Percentiles rank a stretch among this genome's conserved stretches.
Evolutionary conservation across 2,329 filamentous ascomycete species (phyloP).

Genomic region (Thelonectria blattea): DNA sequence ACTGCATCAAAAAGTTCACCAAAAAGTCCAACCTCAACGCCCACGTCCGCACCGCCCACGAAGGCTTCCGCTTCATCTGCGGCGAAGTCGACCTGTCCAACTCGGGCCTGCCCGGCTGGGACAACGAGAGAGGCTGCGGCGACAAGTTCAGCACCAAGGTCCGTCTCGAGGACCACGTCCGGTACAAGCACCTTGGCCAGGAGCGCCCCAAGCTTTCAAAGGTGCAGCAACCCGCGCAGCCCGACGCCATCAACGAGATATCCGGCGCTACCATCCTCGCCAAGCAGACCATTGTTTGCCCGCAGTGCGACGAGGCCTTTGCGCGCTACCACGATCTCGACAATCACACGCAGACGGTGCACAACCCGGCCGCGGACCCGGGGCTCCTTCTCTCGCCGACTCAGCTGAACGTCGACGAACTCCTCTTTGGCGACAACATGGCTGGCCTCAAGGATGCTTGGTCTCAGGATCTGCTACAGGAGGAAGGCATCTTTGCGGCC

Average conservation of each 20-base stretch:
- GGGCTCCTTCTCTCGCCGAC: conserved; percentile 33
- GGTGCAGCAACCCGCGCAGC: conserved; percentile 22
- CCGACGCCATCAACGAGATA: conserved; percentile 50
- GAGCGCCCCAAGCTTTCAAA: conserved; percentile 49
- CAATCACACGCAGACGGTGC: conserved; percentile 49
- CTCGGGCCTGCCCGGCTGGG: conserved; percentile 68
- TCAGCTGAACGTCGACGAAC: conserved; percentile 28
- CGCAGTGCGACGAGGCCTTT: conserved; percentile 55
- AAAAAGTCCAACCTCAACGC: conserved; percentile 82
- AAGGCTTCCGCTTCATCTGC: conserved; percentile 80
- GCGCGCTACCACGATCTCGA: conserved; percentile 58
- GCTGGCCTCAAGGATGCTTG: conserved; percentile 30
- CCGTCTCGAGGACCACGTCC: conserved; percentile 82
- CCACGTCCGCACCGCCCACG: conserved; percentile 79
- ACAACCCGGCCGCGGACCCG: conserved; percentile 29
- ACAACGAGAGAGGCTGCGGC: conserved; percentile 72
- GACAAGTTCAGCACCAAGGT: conserved; percentile 78
- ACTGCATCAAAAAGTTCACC: conserved; percentile 79
- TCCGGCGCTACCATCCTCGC: conserved; percentile 48
- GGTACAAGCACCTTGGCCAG: conserved; percentile 77
- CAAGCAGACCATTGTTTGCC: conserved; percentile 53
- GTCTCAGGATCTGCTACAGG: conserved; percentile 34
- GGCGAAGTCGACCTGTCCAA: conserved; percentile 68
- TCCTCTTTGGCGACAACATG: conserved; percentile 31
- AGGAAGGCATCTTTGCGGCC: conserved; percentile 44